Evolutionary conservation across 352 stramenopile genomes (phyloP), one percentile per base, ranked within the genome.

Genomic region (Phytophthora sp.): DNA sequence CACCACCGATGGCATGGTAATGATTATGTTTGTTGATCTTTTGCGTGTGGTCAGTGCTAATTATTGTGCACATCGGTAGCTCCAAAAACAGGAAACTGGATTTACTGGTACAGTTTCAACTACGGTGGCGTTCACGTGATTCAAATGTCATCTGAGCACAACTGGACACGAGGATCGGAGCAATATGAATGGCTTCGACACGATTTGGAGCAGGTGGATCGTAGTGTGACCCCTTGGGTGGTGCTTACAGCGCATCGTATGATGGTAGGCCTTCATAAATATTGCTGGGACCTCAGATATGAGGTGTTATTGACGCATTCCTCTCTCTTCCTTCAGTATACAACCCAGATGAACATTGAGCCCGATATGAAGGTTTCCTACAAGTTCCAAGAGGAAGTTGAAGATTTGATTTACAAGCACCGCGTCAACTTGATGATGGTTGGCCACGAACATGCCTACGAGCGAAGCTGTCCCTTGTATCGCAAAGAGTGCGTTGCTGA

Each of bases 31-130:
- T 54, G 8, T 20, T 42, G 5, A n/a, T 3, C n/a, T 41, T 38
- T 24, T 32, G n/a, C 12, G 17, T 26, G 27, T 20, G 52, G 31
- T 51, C n/a, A n/a, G 7, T 52, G 28, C 31, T 72, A 49, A 50
- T 20, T 31, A 35, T 41, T 55, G 45, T 58, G 24, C 23, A 35
- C 12, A 58, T n/a, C 59, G 18, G 4, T 53, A 92, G 83, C 62
- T 23, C 84, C 84, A 4, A 70, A 77, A 5, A 92, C 68, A 12
- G 84, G 84, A 8, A 84, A 89, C 18, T 79, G 67, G 46, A 73
- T 92, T 50, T 94, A 89, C 56, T 94, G 89, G 87, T 92, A 97
- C 72, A 97, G 84, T n/a, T 98, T 97, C 54, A 66, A 97, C 46
- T 95, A 96, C 51, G 79, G 66, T 2, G 83, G 80, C 10, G 69